Percentiles rank a stretch among this genome's conserved stretches.
These are phyloP conservation scores for Oryza meridionalis DNA, from an alignment of 176 grass and related monocot genomes.

Conservation along the genomic window DNA sequence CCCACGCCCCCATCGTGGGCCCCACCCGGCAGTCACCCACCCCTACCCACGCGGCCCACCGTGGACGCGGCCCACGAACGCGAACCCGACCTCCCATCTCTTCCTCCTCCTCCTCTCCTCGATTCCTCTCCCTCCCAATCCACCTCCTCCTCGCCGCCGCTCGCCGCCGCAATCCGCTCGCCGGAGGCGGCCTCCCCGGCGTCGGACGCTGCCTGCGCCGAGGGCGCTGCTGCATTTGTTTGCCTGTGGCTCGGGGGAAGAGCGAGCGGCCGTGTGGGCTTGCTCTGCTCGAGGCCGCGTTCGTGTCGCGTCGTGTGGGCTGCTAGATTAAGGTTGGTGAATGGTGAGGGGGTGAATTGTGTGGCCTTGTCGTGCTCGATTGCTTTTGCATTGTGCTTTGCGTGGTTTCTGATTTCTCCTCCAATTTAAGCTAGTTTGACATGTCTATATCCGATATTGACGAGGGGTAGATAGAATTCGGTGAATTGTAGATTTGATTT, in stretches of 20 bases:
- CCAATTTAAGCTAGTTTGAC: no score
- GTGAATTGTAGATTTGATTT: not conserved
- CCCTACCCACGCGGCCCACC: constrained; percentile 4
- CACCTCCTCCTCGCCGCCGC: not conserved
- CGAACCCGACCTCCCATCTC: constrained; percentile 26
- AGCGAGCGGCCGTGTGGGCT: not conserved
- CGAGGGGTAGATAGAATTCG: not conserved
- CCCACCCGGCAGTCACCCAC: constrained; percentile 14
- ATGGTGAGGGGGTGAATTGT: not conserved
- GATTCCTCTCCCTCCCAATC: constrained; percentile 24
- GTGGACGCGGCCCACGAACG: constrained; percentile 25
- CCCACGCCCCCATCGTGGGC: constrained; percentile 2
- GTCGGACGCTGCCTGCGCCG: not conserved
- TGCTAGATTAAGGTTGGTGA: not conserved
- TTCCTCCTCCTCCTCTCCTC: constrained; percentile 28
- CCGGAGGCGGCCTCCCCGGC: not conserved
- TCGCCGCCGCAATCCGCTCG: not conserved
- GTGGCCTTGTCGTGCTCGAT: not conserved
- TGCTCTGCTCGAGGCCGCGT: not conserved
- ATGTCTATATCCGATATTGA: not conserved
- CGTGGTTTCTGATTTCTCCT: not conserved
- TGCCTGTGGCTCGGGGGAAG: no score
- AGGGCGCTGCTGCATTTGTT: no score
- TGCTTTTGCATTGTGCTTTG: not conserved
- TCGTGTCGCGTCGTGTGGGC: not conserved